Conservation (phyloP, 129 eudicot genomes). For the Solidago caesia region DNA sequence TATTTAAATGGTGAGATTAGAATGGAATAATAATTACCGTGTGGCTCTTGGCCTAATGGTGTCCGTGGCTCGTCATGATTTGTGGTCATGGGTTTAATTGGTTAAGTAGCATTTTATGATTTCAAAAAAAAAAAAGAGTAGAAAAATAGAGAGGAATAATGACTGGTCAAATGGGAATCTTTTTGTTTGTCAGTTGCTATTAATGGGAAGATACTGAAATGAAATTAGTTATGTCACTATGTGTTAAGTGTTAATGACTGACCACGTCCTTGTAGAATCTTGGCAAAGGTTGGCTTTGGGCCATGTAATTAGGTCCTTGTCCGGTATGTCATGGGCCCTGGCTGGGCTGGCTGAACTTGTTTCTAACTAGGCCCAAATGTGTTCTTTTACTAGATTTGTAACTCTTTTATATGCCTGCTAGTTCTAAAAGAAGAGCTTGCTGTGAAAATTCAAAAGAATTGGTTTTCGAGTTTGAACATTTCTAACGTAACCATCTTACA, state of each 20-base stretch:
- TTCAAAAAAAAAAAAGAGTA: no score
- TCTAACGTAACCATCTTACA: not conserved
- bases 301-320: not conserved
- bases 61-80: no score
- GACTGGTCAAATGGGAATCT: conserved; percentile 24
- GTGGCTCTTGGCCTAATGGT: no score
- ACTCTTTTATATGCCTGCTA: not conserved
- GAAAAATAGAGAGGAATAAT: not conserved
- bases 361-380: not conserved
- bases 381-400: not conserved
- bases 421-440: not conserved
- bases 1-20: not conserved
- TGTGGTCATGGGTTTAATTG: no score
- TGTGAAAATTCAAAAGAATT: not conserved
- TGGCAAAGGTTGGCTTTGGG: conserved; percentile 14
- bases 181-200: conserved; percentile 26
- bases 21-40: not conserved
- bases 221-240: not conserved
- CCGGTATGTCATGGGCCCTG: not conserved
- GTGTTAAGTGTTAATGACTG: not conserved
- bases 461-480: not conserved
- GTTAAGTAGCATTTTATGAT: no score
- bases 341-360: not conserved
- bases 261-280: conserved; percentile 16
- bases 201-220: not conserved